A percentile compares a stretch with the other conserved stretches of the same genome.
phyloP scores from a whole-genome alignment of 129 eudicot species.

The Lonicera japonica region DNA sequence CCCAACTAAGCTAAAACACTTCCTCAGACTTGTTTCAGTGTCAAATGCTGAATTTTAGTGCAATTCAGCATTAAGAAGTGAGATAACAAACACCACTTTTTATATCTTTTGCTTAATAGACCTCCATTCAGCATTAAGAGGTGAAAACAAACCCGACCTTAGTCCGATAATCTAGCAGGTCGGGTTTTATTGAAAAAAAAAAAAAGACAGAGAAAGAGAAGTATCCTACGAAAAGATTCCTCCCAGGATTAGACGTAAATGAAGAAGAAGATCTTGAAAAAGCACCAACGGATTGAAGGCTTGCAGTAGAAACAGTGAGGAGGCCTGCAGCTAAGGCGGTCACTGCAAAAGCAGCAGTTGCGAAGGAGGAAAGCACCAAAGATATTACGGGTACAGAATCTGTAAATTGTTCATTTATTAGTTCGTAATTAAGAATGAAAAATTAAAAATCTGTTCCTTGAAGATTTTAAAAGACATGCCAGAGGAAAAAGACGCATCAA shows the following conservation, averaged over 20 bases:
- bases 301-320: slow-evolving; percentile 68
- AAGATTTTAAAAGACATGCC: not conserved
- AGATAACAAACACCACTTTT: too few species aligned
- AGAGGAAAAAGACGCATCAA: not conserved
- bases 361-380: slow-evolving; percentile 42
- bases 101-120: too few species aligned
- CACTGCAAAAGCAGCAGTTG: slow-evolving; percentile 57
- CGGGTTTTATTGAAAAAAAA: not conserved
- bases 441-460: not conserved
- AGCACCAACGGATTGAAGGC: slow-evolving; percentile 65
- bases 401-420: slow-evolving; percentile 17
- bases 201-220: not conserved
- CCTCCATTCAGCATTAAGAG: too few species aligned
- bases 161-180: too few species aligned
- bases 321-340: slow-evolving; percentile 69
- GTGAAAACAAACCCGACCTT: too few species aligned
- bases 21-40: too few species aligned
- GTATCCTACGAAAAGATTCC: slow-evolving; percentile 71
- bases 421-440: not conserved
- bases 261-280: slow-evolving; percentile 50
- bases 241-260: slow-evolving; percentile 53
- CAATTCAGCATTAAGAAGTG: too few species aligned
- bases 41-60: too few species aligned
- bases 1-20: too few species aligned
- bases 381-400: slow-evolving; percentile 66